Base-by-base conservation (phyloP, 192 early-diverging fungal species). In the Coemansia reversa region DNA sequence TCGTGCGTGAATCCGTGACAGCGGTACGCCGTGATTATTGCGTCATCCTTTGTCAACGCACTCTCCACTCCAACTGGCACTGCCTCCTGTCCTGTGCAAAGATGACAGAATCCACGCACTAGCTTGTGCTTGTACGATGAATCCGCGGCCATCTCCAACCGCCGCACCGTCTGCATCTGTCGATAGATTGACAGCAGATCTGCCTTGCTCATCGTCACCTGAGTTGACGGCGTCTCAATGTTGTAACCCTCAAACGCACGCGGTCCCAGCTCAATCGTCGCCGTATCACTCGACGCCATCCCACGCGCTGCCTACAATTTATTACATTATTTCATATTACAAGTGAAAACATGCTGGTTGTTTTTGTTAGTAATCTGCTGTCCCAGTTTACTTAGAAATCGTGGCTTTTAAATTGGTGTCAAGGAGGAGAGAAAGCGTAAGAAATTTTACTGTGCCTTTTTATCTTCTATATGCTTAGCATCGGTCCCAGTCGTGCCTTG, bases 51-150 rank as follows among this genome's bases (percentile, higher is more conserved):
- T 14, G 89, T 88, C 74, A 95, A 92, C n/a, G 93, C 95, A 62
- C 84, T 68, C 78, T 96, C 92, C 84, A 98, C 93, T 49, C 96
- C 96, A 20, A 94, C 89, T 27, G 94, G 87, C 45, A 97, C 89
- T 48, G 96, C 96, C 81, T 93, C 90, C 86, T 98, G 94, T 58
- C 94, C 94, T 62, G 89, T 98, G 74, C 94, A 96, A 85, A 98
- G 84, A 81, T 98, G 96, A 84, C 95, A 97, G 90, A 98, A 98
- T 61, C 95, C 95, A 57, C 95, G 90, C 70, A 98, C 97, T 80
- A 92, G 81, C 83, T 96, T 97, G 64, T 88, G 86, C 85, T 98
- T 98, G 89, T 98, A 98, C 61, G 93, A 87, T 69, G 88, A 85
- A 80, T 98, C 96, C 24, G 91, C 91, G 54, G 93, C 91, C 83